Conservation (phyloP, 2,329 filamentous ascomycete genomes). For the Pseudocercospora eumusae region DNA sequence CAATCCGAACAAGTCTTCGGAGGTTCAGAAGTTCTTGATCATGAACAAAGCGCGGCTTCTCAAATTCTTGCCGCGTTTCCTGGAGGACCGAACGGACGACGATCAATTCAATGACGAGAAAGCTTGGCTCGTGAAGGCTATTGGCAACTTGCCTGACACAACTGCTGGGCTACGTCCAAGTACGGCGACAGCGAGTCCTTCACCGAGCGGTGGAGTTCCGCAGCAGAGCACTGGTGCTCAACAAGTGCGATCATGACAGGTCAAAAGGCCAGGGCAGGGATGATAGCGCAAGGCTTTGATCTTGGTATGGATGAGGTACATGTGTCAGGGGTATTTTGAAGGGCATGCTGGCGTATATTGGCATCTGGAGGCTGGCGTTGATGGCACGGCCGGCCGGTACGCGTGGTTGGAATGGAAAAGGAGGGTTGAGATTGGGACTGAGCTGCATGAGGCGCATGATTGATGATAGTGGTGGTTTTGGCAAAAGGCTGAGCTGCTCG, state of each 20-base stretch:
- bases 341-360: not conserved
- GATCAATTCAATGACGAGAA: constrained; percentile 99
- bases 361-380: not conserved
- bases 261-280: not conserved
- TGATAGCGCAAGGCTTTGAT: not conserved
- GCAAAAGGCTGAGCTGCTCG: not conserved
- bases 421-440: not conserved
- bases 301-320: not conserved
- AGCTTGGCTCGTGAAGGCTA: constrained; percentile 94
- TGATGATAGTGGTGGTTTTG: not conserved
- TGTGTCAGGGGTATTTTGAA: not conserved
- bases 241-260: constrained; percentile 10
- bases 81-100: constrained; percentile 93
- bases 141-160: constrained; percentile 49
- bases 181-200: constrained; percentile 10
- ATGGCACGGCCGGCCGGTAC: not conserved
- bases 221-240: constrained; percentile 1
- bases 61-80: constrained; percentile 83
- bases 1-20: constrained; percentile 96
- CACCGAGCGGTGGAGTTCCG: not conserved
- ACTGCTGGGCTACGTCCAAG: constrained; percentile 30
- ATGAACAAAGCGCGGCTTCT: constrained; percentile 94
- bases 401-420: not conserved
- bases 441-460: not conserved
- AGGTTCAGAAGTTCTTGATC: constrained; percentile 90